Percentiles rank a stretch among this genome's conserved stretches.
Conservation (phyloP, 257 asterid genomes). For the Solanum chilense region DNA sequence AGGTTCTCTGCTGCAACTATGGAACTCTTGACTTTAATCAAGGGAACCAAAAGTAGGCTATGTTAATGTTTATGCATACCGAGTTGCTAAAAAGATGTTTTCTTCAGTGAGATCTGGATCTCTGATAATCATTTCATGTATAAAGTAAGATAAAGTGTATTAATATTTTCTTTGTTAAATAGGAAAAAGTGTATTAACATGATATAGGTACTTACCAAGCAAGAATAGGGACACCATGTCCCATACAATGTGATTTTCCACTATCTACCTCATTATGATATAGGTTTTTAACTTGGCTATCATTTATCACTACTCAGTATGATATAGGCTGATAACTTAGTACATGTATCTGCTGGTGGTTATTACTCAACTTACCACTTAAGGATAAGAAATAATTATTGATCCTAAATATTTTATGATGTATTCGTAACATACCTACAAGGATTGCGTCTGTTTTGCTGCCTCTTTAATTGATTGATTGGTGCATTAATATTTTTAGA, state of each 20-base stretch:
- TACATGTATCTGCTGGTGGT: neutral
- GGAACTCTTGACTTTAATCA: conserved; percentile 7
- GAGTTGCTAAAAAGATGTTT: neutral
- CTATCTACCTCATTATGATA: neutral
- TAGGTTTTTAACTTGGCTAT: neutral
- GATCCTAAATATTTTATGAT: neutral
- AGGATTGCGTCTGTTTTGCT: neutral
- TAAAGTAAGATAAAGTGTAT: neutral
- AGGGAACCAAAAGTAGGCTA: conserved; percentile 4
- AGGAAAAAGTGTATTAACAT: neutral
- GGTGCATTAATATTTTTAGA: neutral
- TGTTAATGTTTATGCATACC: neutral
- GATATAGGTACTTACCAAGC: neutral
- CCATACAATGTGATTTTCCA: neutral
- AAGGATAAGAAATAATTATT: neutral
- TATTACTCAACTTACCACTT: neutral
- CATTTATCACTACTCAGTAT: neutral
- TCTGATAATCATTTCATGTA: neutral
- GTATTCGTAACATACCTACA: neutral
- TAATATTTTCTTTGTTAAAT: neutral
- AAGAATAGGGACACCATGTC: neutral
- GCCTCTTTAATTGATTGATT: neutral
- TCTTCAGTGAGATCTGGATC: neutral
- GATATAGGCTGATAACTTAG: neutral
- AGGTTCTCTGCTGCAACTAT: conserved; percentile 2